Conservation (phyloP, 1,284 basidiomycete species). For the Exobasidium cylindrosporum region DNA sequence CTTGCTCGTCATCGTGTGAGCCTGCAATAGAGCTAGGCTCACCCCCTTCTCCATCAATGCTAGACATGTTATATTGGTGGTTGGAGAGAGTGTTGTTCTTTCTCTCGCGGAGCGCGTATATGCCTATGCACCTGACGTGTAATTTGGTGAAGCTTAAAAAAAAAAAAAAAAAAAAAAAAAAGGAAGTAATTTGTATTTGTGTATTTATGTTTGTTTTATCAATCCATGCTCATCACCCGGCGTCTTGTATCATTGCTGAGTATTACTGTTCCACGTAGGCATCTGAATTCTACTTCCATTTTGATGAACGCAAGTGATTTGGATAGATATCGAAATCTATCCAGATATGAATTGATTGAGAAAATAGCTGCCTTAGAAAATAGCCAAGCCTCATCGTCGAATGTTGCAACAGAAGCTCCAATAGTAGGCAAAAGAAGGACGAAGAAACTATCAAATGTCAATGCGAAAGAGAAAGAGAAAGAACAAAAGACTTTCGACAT, state of each 20-base stretch:
- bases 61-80: background rate
- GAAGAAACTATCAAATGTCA: conserved; percentile 5
- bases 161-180: too few species aligned
- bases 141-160: too few species aligned
- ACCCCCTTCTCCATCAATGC: background rate
- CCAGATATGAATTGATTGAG: conserved; percentile 2
- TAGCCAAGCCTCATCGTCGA: too few species aligned
- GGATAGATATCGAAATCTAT: conserved; percentile 4
- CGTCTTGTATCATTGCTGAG: background rate
- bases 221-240: background rate
- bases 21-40: background rate
- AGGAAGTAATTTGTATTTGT: too few species aligned
- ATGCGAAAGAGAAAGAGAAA: background rate
- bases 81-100: too few species aligned
- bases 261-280: background rate
- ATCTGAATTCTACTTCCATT: background rate
- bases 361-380: background rate
- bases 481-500: background rate
- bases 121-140: too few species aligned
- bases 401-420: background rate
- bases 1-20: background rate
- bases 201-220: background rate
- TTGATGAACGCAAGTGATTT: background rate
- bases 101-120: too few species aligned
- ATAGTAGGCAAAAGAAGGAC: background rate